Evolutionary conservation across 305 asterid genomes (phyloP).

Genomic region (Caryopteris hybrid): DNA sequence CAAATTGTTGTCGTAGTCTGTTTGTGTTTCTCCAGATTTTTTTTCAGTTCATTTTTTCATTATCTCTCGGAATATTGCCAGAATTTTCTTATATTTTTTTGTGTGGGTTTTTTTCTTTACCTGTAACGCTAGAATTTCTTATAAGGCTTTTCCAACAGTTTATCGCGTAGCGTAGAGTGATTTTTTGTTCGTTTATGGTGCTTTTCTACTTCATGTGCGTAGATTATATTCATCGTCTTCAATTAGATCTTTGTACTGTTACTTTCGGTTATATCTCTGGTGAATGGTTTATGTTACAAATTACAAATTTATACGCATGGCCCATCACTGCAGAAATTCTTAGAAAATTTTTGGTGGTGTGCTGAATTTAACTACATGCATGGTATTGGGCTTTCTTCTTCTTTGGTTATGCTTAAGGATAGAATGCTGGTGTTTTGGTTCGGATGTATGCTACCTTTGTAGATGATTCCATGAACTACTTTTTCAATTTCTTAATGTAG

Average conservation of each 20-base stretch:
- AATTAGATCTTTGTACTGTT: not conserved
- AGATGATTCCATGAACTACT: not conserved
- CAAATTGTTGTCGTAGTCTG: not conserved
- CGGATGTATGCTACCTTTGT: not conserved
- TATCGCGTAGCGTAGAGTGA: not conserved
- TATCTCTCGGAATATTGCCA: not conserved
- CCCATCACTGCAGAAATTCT: not conserved
- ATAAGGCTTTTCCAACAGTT: not conserved
- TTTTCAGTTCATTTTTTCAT: not conserved
- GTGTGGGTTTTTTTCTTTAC: not conserved
- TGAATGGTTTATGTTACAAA: not conserved
- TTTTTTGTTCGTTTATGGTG: not conserved
- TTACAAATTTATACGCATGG: not conserved
- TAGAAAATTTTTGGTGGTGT: not conserved
- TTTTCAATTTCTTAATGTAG: not conserved
- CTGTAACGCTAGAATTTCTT: not conserved
- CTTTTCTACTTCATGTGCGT: slow-evolving; percentile 11
- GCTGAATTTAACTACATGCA: not conserved
- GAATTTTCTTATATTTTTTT: not conserved
- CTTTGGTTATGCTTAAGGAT: not conserved
- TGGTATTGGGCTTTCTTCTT: not conserved
- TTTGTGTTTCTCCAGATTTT: not conserved
- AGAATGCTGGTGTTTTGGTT: not conserved
- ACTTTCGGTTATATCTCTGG: not conserved
- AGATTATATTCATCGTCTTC: not conserved